Conservation (phyloP, 345 rosid genomes). For the Kernera saxatilis region DNA sequence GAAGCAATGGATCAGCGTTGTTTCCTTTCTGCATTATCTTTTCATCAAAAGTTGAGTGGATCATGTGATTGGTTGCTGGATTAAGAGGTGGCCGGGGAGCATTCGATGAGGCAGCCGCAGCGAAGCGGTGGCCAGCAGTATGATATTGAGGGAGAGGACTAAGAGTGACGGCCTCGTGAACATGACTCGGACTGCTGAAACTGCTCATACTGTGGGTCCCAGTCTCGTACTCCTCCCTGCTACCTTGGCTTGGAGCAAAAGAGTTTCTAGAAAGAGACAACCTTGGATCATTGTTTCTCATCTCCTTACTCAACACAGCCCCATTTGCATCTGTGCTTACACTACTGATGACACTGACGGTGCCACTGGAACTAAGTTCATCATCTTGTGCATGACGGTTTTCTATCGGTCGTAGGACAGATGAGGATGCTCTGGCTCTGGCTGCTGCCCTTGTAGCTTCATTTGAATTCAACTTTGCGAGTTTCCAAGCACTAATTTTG, state of each 20-base stretch:
- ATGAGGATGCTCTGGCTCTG: constrained; percentile 94
- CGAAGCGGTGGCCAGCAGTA: constrained; percentile 36
- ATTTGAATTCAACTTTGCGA: constrained; percentile 75
- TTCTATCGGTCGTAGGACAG: constrained; percentile 75
- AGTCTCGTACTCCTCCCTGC: constrained; percentile 80
- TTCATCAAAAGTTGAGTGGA: constrained; percentile 48
- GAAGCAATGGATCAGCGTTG: constrained; percentile 51
- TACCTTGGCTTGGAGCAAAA: constrained; percentile 81
- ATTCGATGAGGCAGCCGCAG: constrained; percentile 23
- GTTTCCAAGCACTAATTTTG: constrained; percentile 84
- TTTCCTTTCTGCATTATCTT: constrained; percentile 53
- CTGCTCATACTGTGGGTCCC: constrained; percentile 84
- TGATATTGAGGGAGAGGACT: constrained; percentile 80
- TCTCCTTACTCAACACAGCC: constrained; percentile 50
- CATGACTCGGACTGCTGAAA: constrained; percentile 87
- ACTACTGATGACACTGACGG: constrained; percentile 77
- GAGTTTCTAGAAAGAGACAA: constrained; percentile 52
- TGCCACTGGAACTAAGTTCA: constrained; percentile 79
- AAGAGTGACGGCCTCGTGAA: constrained; percentile 70
- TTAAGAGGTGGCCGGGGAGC: constrained; percentile 44
- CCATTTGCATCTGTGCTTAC: constrained; percentile 57
- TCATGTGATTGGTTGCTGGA: constrained; percentile 35
- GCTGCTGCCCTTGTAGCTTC: constrained; percentile 93
- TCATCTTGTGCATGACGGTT: constrained; percentile 49
- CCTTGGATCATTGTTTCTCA: constrained; percentile 42